phyloP scores from a whole-genome alignment of 331 rosid genomes.

The Prunus yedoensis region DNA sequence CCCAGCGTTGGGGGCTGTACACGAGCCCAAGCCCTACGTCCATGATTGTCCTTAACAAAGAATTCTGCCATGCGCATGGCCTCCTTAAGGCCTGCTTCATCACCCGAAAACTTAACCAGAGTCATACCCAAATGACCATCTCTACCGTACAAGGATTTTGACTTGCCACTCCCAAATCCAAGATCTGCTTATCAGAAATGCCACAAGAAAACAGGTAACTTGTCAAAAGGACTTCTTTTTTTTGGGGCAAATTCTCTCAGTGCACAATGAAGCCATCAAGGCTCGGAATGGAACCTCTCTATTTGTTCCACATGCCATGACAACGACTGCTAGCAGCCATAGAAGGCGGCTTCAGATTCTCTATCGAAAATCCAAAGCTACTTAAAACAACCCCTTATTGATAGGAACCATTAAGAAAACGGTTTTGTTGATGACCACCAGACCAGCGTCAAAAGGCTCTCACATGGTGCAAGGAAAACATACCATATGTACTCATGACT shows the following conservation, averaged over 20 bases:
- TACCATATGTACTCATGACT: not conserved
- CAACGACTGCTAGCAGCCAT: not conserved
- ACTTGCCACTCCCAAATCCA: slow-evolving; percentile 86
- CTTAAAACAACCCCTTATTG: not conserved
- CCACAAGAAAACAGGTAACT: slow-evolving; percentile 24
- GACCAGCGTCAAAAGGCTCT: not conserved
- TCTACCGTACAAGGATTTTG: slow-evolving; percentile 93
- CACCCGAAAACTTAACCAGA: slow-evolving; percentile 74
- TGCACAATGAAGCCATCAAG: not conserved
- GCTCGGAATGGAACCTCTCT: not conserved
- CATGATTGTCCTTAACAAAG: slow-evolving; percentile 75
- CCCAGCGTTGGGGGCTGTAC: slow-evolving; percentile 59
- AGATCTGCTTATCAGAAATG: slow-evolving; percentile 67
- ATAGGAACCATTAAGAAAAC: not conserved
- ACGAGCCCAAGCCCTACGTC: slow-evolving; percentile 74
- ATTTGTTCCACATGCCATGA: not conserved
- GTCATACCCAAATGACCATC: slow-evolving; percentile 96
- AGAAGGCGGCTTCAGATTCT: not conserved
- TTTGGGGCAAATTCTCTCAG: too few species aligned
- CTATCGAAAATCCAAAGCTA: not conserved
- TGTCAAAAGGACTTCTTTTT: slow-evolving; percentile 24
- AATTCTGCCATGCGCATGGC: slow-evolving; percentile 75
- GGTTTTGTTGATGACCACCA: not conserved
- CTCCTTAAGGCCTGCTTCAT: slow-evolving; percentile 78
- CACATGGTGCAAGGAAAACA: not conserved